Base-by-base conservation (phyloP, 2,329 filamentous ascomycete species). In the Pseudocercospora vitis region DNA sequence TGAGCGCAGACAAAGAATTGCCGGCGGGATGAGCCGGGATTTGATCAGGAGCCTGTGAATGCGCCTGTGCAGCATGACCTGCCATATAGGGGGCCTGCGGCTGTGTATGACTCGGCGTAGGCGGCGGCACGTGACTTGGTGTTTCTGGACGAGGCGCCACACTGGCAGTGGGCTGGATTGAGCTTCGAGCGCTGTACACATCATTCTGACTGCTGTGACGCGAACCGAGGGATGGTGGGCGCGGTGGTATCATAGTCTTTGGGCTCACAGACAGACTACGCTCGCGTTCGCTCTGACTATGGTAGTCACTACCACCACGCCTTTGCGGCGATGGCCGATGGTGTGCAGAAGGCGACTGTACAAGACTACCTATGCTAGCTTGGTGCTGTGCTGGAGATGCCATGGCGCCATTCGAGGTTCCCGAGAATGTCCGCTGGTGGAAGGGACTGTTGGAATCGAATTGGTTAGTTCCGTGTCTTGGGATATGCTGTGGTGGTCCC, bases 181-280 rank as follows among this genome's bases (percentile, higher is more conserved):
- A 67, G 49, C 59, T 64, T 45, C 63, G 57, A 21, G 56, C 55
- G 48, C 62, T 64, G 50, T 63, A 56, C 33, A 55, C 40, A 29
- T 70, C 67, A 44, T 68, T 62, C 54, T 63, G 59, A 52, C 68
- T 70, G 50, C 64, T 67, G 31, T 69, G 64, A 37, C 68, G 59
- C 29, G 66, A 69, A 14, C 57, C 59, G 42, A 61, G 56, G 26
- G 66, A 68, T 44, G 65, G 61, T 14, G 61, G 52, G 2, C 65
- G 63, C 21, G 65, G 64, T 12, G 62, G 63, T 4, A 68, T 55
- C 37, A 68, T 69, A 29, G 88, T 90, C 73, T 89, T 91, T 24
- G 89, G 89, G 68, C 88, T 92, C 47, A 92, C 83, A 65, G 87
- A 91, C 49, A 87, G 70, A 68, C 85, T 89, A 46, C 81, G 77